phyloP scores from a whole-genome alignment of 345 rosid genomes.

The Carallia pectinifolia region DNA sequence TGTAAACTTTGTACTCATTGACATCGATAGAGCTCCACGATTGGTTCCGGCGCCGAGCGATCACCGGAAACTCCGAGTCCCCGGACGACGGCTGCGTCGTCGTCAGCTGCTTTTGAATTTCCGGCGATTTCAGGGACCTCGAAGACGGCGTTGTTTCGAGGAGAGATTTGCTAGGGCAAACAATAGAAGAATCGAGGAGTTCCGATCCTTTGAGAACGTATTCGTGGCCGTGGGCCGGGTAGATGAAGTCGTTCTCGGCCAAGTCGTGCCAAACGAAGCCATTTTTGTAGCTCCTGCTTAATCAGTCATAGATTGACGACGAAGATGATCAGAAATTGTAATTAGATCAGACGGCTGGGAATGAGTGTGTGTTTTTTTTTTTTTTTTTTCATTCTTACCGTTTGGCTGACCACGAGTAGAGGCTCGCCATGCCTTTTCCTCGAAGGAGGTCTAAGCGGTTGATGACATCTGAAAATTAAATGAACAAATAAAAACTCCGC shows the following conservation, averaged over 20 bases:
- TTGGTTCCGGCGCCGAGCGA: constrained; percentile 62
- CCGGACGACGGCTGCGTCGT: background rate
- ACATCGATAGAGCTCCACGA: constrained; percentile 85
- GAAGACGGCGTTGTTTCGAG: constrained; percentile 40
- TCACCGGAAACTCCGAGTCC: constrained; percentile 36
- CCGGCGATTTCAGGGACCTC: constrained; percentile 37
- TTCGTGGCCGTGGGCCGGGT: constrained; percentile 81
- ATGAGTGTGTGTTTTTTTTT: background rate
- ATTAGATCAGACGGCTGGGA: constrained; percentile 21
- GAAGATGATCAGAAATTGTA: constrained; percentile 13
- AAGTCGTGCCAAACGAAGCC: constrained; percentile 98
- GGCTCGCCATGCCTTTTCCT: constrained; percentile 82
- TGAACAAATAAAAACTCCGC: background rate
- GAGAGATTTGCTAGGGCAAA: constrained; percentile 25
- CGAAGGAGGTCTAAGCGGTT: constrained; percentile 72
- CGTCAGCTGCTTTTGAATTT: constrained; percentile 20
- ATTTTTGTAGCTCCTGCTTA: constrained; percentile 78
- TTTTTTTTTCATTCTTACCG: constrained; percentile 36
- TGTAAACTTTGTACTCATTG: constrained; percentile 75
- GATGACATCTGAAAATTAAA: constrained; percentile 62
- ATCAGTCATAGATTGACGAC: background rate
- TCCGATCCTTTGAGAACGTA: constrained; percentile 96
- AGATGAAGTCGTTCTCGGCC: constrained; percentile 66
- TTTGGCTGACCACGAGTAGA: constrained; percentile 96
- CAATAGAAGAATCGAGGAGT: constrained; percentile 47